Evolutionary conservation across 2,329 filamentous ascomycete species (phyloP), one percentile per base, ranked within the genome.

Genomic region (Paecilomyces sp.): DNA sequence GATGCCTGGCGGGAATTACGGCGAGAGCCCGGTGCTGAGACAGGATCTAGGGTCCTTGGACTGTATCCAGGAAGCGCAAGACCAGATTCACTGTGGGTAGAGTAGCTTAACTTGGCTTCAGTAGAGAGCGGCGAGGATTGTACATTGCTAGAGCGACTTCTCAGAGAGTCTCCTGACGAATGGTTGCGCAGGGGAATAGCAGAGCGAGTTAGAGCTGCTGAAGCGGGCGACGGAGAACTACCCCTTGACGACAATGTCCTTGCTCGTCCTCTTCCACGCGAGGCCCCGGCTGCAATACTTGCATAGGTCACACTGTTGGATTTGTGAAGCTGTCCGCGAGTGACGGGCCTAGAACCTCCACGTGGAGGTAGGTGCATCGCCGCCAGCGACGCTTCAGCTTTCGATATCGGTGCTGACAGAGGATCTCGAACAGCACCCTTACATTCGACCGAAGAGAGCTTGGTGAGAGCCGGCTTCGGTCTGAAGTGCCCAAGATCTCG

Each of bases 321-420:
- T 52, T 71, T 66, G 1, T 62, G 62, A 1, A 52, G 24, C 12
- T 55, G 51, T 22, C 47, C 50, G 60, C 60, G 51, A 52, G 24
- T 24, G 30, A 55, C 52, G 31, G 56, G 12, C 60, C 61, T 47
- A 54, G 36, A 54, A 60, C 67, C 61, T 62, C 59, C 53, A 53
- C 63, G 65, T 22, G 67, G 60, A 2, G 72, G 66, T n/a, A 69
- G 67, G 52, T 77, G 75, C 15, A 79, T 70, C 1, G 75, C 70
- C 5, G 72, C 67, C 5, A 80, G 65, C 13, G 73, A 70, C 58
- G 70, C 69, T 31, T 75, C 72, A 3, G 77, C 77, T 30, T 72
- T 71, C 2, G 76, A 77, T 5, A 30, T 61, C 61, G 69, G 68
- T 25, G 58, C 57, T 58, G 68, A 59, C 58, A 66, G 33, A 57